Evolutionary conservation across 345 rosid genomes (phyloP).

Genomic region (Brassica cretica): DNA sequence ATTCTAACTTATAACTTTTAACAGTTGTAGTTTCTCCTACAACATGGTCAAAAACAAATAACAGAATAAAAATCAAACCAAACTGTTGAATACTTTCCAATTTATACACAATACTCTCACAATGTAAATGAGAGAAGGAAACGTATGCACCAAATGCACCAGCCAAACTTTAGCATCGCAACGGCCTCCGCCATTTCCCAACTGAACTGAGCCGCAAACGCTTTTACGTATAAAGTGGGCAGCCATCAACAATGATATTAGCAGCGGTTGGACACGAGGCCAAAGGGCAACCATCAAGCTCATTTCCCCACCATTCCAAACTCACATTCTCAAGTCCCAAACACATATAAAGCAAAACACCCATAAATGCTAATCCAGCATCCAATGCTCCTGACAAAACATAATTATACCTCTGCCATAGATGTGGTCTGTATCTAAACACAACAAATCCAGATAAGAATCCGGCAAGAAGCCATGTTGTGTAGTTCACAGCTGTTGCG

Average conservation of each 20-base stretch:
- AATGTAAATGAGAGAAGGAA: conserved; percentile 4
- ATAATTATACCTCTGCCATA: conserved; percentile 89
- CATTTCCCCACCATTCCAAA: conserved; percentile 95
- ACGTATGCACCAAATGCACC: conserved; percentile 5
- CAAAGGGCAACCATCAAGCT: conserved; percentile 89
- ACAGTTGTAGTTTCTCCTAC: neutral
- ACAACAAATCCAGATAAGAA: conserved; percentile 84
- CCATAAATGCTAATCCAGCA: conserved; percentile 98
- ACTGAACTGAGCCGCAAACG: neutral
- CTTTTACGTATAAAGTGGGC: conserved; percentile 62
- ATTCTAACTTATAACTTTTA: neutral
- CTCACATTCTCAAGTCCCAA: conserved; percentile 73
- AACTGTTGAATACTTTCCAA: conserved; percentile 2
- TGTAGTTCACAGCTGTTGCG: conserved; percentile 96
- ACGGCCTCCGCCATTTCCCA: neutral
- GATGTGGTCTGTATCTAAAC: conserved; percentile 68
- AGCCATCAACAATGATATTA: conserved; percentile 69
- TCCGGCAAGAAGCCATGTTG: conserved; percentile 80
- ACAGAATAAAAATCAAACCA: neutral
- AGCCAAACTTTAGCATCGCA: neutral
- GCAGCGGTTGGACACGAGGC: conserved; percentile 85
- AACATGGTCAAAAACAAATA: neutral
- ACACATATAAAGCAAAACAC: conserved; percentile 76
- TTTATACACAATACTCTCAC: conserved; percentile 14
- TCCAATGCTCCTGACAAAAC: conserved; percentile 90